Conservation (phyloP, 2,329 filamentous ascomycete species). For the Phyllosticta citribraziliensis region DNA sequence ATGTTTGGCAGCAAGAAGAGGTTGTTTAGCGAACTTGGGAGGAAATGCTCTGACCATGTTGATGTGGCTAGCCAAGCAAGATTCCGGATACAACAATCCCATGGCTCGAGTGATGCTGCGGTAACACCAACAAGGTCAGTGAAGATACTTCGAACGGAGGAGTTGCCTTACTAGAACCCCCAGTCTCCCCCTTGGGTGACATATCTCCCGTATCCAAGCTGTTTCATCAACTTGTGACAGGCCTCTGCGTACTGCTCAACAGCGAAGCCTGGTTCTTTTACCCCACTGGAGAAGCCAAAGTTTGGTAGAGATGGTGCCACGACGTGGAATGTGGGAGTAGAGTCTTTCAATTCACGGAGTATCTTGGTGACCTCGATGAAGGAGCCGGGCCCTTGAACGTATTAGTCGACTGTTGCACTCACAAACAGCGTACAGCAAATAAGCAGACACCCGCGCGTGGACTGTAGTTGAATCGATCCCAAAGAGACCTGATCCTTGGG, state of each 20-base stretch:
- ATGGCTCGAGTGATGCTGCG: slow-evolving; percentile 49
- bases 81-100: slow-evolving; percentile 47
- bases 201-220: slow-evolving; percentile 55
- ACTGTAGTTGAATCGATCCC: not conserved
- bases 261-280: slow-evolving; percentile 47
- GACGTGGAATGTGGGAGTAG: slow-evolving; percentile 41
- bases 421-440: slow-evolving; percentile 9
- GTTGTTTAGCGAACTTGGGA: slow-evolving; percentile 43
- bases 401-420: not conserved
- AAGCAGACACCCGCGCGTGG: slow-evolving; percentile 4
- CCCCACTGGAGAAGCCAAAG: slow-evolving; percentile 43
- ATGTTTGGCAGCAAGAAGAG: slow-evolving; percentile 48
- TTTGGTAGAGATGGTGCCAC: slow-evolving; percentile 47
- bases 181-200: slow-evolving; percentile 53
- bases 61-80: slow-evolving; percentile 51
- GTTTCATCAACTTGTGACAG: slow-evolving; percentile 58
- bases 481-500: not conserved
- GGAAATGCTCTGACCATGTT: slow-evolving; percentile 44
- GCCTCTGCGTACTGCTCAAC: slow-evolving; percentile 53
- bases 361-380: slow-evolving; percentile 59
- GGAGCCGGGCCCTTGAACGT: slow-evolving; percentile 50
- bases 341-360: slow-evolving; percentile 36
- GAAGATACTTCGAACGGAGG: not conserved
- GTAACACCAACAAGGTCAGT: not conserved
- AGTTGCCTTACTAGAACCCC: slow-evolving; percentile 46